Conservation (phyloP, 192 early-diverging fungal species). For the Pilaira anomala region DNA sequence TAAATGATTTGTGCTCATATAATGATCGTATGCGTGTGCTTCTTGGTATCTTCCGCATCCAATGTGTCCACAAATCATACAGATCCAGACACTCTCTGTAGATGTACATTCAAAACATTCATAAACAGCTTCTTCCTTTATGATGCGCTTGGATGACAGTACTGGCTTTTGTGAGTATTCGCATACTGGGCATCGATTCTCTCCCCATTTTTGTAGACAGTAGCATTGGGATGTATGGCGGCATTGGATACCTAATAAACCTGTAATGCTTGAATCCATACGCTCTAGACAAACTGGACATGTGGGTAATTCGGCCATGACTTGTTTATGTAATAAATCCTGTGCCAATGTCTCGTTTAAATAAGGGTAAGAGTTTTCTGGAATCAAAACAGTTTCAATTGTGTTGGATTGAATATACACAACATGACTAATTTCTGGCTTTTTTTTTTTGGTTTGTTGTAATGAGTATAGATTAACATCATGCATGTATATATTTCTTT, state of each 20-base stretch:
- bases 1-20: slow-evolving; percentile 74
- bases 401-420: slow-evolving; percentile 75
- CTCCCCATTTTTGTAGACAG: slow-evolving; percentile 91
- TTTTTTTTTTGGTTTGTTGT: slow-evolving; percentile 1
- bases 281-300: slow-evolving; percentile 97
- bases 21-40: slow-evolving; percentile 89
- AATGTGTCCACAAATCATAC: slow-evolving; percentile 92
- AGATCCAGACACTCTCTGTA: slow-evolving; percentile 89
- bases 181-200: slow-evolving; percentile 89
- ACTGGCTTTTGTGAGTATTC: slow-evolving; percentile 67
- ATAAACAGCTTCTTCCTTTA: slow-evolving; percentile 7
- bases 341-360: slow-evolving; percentile 45
- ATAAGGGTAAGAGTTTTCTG: slow-evolving; percentile 59
- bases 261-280: slow-evolving; percentile 87
- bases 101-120: slow-evolving; percentile 74
- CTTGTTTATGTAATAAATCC: slow-evolving; percentile 8
- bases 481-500: neutral
- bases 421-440: slow-evolving; percentile 77
- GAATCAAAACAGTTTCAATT: slow-evolving; percentile 57
- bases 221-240: slow-evolving; percentile 95
- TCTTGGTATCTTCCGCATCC: slow-evolving; percentile 93
- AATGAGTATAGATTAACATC: neutral
- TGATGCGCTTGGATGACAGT: neutral
- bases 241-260: slow-evolving; percentile 88
- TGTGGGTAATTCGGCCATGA: slow-evolving; percentile 72